phyloP scores from a whole-genome alignment of 1,284 basidiomycete genomes.

The Ustilago nuda region DNA sequence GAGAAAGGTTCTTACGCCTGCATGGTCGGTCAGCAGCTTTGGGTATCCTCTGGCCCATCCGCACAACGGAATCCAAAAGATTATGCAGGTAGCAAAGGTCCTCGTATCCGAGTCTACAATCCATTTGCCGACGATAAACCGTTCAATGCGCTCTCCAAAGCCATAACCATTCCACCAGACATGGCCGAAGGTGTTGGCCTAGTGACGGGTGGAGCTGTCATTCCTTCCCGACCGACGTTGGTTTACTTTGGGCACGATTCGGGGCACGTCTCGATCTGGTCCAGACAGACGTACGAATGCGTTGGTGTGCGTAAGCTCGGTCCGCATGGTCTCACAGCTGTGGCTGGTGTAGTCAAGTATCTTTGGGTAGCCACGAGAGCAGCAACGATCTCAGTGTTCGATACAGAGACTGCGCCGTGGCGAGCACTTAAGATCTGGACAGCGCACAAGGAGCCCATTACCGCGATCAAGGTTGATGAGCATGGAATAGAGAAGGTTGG shows the following conservation, averaged over 20 bases:
- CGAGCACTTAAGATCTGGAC: slow-evolving; percentile 87
- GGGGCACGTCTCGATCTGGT: slow-evolving; percentile 73
- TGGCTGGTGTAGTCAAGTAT: slow-evolving; percentile 60
- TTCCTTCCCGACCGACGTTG: slow-evolving; percentile 77
- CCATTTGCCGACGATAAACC: slow-evolving; percentile 63
- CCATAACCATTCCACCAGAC: slow-evolving; percentile 70
- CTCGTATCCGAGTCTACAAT: slow-evolving; percentile 62
- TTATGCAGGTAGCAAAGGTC: slow-evolving; percentile 36
- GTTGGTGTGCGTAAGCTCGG: slow-evolving; percentile 47
- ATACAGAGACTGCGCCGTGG: slow-evolving; percentile 76
- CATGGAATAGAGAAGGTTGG: slow-evolving; percentile 41
- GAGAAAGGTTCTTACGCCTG: slow-evolving; percentile 56
- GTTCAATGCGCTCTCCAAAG: slow-evolving; percentile 63
- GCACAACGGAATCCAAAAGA: slow-evolving; percentile 28
- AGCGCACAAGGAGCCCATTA: slow-evolving; percentile 80
- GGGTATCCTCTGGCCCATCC: slow-evolving; percentile 52
- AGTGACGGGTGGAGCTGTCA: slow-evolving; percentile 82
- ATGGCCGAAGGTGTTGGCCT: slow-evolving; percentile 77
- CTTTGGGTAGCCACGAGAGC: slow-evolving; percentile 87
- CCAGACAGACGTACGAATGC: slow-evolving; percentile 47
- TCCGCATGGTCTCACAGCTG: slow-evolving; percentile 54
- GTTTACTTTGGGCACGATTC: slow-evolving; percentile 95
- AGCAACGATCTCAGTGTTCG: slow-evolving; percentile 85
- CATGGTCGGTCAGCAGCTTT: slow-evolving; percentile 62
- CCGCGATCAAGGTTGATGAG: slow-evolving; percentile 76